phyloP scores from a whole-genome alignment of 306 rosid genomes.

The Prunus campanulata region DNA sequence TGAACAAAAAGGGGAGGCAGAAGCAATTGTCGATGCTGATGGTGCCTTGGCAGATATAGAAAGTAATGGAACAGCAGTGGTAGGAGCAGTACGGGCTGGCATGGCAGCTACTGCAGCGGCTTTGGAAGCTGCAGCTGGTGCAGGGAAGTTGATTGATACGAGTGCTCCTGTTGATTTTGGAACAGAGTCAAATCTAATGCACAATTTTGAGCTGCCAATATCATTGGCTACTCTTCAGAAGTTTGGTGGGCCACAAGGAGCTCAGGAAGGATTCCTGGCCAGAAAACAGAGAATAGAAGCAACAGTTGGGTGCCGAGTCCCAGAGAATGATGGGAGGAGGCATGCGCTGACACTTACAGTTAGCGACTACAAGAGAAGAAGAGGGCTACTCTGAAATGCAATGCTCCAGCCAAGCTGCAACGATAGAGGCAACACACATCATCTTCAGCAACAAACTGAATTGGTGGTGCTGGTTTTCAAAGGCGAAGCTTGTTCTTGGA shows the following conservation, averaged over 20 bases:
- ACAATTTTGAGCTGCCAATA: slow-evolving; percentile 86
- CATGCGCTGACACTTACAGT: slow-evolving; percentile 70
- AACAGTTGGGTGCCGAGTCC: slow-evolving; percentile 65
- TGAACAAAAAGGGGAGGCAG: slow-evolving; percentile 40
- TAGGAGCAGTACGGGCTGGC: slow-evolving; percentile 43
- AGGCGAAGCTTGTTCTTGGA: background rate
- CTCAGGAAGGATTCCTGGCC: slow-evolving; percentile 68
- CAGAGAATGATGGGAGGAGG: slow-evolving; percentile 68
- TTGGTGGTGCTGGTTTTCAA: background rate
- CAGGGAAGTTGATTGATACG: slow-evolving; percentile 91
- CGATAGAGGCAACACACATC: slow-evolving; percentile 1
- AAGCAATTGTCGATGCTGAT: slow-evolving; percentile 31
- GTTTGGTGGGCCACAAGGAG: slow-evolving; percentile 83
- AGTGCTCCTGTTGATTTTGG: slow-evolving; percentile 88
- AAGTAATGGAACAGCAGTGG: slow-evolving; percentile 27
- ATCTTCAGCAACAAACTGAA: background rate
- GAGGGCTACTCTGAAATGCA: slow-evolving; percentile 71
- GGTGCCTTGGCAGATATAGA: slow-evolving; percentile 27
- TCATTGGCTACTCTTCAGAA: slow-evolving; percentile 72
- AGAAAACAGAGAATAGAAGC: slow-evolving; percentile 77
- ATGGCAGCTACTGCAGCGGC: slow-evolving; percentile 79
- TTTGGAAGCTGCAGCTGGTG: slow-evolving; percentile 85
- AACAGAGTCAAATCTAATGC: slow-evolving; percentile 64
- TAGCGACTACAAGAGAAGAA: slow-evolving; percentile 84
- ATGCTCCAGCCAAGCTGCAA: background rate